Evolutionary conservation across 352 stramenopile genomes (phyloP).

Genomic region (Phytopythium aichiense): DNA sequence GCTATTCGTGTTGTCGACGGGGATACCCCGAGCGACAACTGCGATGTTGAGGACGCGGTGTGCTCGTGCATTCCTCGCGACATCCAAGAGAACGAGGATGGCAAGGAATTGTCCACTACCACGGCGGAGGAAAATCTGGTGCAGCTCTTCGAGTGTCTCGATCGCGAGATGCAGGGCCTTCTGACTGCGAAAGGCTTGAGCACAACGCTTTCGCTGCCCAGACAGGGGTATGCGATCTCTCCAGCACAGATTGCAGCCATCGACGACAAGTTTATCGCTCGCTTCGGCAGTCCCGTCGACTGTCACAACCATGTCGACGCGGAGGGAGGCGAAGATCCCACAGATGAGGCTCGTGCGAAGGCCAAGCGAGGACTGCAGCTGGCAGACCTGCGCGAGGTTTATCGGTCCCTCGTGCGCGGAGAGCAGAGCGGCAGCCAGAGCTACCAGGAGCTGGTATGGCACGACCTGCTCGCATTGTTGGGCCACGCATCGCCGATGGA

Average conservation of each 20-base stretch:
- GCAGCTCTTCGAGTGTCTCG: conserved; percentile 43
- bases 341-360: not conserved
- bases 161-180: conserved; percentile 24
- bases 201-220: conserved; percentile 17
- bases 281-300: conserved; percentile 1
- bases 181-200: conserved; percentile 17
- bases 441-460: conserved; percentile 33
- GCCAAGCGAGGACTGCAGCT: conserved; percentile 15
- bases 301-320: not conserved
- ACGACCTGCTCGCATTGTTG: conserved; percentile 21
- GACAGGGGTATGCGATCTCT: conserved; percentile 7
- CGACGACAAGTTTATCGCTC: conserved; percentile 1
- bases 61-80: conserved; percentile 2
- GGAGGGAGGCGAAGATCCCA: not conserved
- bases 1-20: conserved; percentile 9
- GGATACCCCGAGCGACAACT: not conserved
- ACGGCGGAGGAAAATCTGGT: conserved; percentile 26
- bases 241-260: conserved; percentile 3
- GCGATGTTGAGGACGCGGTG: conserved; percentile 7
- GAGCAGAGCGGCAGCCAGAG: not conserved
- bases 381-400: conserved; percentile 39
- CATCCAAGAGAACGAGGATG: not conserved
- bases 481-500: not conserved
- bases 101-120: conserved; percentile 7
- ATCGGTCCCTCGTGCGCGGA: conserved; percentile 14